Conservation (phyloP, 2,329 filamentous ascomycete species). For the Dissoconium aciculare region DNA sequence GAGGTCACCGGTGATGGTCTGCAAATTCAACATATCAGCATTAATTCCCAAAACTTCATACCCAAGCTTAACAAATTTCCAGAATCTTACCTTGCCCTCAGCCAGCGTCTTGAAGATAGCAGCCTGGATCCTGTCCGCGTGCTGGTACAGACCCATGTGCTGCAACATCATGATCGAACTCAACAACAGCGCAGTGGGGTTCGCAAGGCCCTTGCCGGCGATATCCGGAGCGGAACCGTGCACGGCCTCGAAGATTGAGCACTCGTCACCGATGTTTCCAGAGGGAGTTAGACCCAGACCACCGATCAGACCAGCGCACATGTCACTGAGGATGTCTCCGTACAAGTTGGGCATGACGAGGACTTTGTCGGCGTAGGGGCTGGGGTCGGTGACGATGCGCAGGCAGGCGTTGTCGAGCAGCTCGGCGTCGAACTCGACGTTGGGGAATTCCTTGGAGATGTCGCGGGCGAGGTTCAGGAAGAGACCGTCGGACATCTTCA, state of each 20-base stretch:
- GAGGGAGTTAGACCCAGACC: conserved; percentile 94
- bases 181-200: conserved; percentile 90
- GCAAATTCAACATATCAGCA: conserved; percentile 7
- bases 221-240: conserved; percentile 96
- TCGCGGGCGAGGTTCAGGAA: conserved; percentile 80
- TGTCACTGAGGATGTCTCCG: conserved; percentile 98
- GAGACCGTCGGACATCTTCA: conserved; percentile 99
- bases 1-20: conserved; percentile 80
- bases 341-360: conserved; percentile 96
- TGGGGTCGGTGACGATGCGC: conserved; percentile 93
- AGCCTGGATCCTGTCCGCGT: conserved; percentile 79
- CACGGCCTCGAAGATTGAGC: conserved; percentile 98
- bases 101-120: conserved; percentile 90
- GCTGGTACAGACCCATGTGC: conserved; percentile 81
- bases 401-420: conserved; percentile 98
- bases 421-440: conserved; percentile 93
- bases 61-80: neutral
- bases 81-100: conserved; percentile 63
- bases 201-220: conserved; percentile 86
- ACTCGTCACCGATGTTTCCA: conserved; percentile 97
- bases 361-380: conserved; percentile 96
- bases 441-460: conserved; percentile 87
- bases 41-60: neutral
- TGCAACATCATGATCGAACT: conserved; percentile 99
- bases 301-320: conserved; percentile 97